Base-by-base conservation (phyloP, 2,329 filamentous ascomycete genomes). In the Talaromyces islandicus region DNA sequence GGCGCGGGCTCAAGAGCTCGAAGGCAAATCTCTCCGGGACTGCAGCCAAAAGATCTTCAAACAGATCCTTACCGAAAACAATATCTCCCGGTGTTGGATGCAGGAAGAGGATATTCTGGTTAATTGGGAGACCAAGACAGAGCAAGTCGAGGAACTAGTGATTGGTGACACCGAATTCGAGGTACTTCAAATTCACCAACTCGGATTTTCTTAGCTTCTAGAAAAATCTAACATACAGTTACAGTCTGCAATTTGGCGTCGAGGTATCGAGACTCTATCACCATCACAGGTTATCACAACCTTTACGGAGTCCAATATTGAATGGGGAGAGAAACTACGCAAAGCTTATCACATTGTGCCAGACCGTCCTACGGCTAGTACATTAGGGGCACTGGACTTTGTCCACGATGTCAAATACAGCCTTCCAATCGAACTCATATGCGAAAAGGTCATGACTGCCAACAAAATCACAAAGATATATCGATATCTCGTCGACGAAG, bases 91-190 rank as follows among this genome's bases (percentile, higher is more conserved):
- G 0, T 74, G 76, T 67, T 80, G 75, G 66, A 70, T 80, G 7
- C 75, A 79, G 50, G 69, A 71, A 59, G 75, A 78, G 7, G 60
- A 69, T 0, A 66, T 67, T 4, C 63, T 80, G 12, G 60, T 69
- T 1, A 64, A 69, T 9, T 80, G 78, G 78, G 67, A 76, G 51
- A 65, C 61, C 4, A 69, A 60, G 27, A 65, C 65, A 0, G 75
- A 75, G 43, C 64, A 67, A 12, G 71, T 71, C 0, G 66, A 74
- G 7, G 70, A 74, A 19, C 29, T 80, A 5, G 68, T 80, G 62
- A 72, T 80, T 52, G 77, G 77, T 7, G 78, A 80, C 60, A 71
- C 72, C 19, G 75, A 79, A 61, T 76, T 75, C 59, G 78, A 78
- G 69, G 76, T 76, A 58, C 7, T 65, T 61, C 11, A 21, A 19